Evolutionary conservation across 208 protist species (phyloP).

Genomic region (Acanthamoeba royreba): DNA sequence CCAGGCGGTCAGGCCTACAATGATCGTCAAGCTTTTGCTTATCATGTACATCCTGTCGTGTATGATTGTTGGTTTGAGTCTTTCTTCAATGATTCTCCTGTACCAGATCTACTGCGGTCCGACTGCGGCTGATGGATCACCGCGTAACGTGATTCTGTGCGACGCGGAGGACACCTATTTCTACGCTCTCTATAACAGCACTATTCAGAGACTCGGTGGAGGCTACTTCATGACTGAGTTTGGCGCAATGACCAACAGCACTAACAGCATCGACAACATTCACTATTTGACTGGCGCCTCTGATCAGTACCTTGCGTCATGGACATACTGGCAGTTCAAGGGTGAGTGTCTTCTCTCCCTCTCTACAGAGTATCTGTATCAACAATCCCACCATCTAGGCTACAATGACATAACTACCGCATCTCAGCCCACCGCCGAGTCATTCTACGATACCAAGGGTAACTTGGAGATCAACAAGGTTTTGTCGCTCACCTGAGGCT

Average conservation of each 20-base stretch:
- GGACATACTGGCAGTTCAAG: constrained; percentile 74
- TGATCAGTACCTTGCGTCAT: constrained; percentile 61
- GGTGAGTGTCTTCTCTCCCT: neutral
- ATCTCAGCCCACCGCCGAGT: constrained; percentile 36
- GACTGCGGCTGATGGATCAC: neutral
- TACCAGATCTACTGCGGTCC: constrained; percentile 70
- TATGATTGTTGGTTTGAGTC: neutral
- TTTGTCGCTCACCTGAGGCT: too few relatives aligned
- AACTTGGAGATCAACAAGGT: constrained; percentile 58
- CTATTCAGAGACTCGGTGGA: constrained; percentile 18
- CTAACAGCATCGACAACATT: constrained; percentile 54
- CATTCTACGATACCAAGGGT: constrained; percentile 59
- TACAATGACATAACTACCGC: constrained; percentile 70
- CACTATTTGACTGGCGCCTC: constrained; percentile 54
- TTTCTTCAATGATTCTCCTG: neutral
- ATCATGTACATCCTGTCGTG: neutral
- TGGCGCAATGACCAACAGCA: constrained; percentile 58
- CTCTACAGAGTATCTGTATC: too few relatives aligned
- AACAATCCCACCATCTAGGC: too few relatives aligned
- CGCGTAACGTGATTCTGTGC: constrained; percentile 29
- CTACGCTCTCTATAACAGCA: neutral
- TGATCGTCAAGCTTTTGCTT: constrained; percentile 61
- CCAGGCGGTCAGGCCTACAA: constrained; percentile 68
- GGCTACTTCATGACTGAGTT: constrained; percentile 63
- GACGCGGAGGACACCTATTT: constrained; percentile 39